Evolutionary conservation across 1,284 basidiomycete genomes (phyloP).

Genomic region (Puccinia horiana): DNA sequence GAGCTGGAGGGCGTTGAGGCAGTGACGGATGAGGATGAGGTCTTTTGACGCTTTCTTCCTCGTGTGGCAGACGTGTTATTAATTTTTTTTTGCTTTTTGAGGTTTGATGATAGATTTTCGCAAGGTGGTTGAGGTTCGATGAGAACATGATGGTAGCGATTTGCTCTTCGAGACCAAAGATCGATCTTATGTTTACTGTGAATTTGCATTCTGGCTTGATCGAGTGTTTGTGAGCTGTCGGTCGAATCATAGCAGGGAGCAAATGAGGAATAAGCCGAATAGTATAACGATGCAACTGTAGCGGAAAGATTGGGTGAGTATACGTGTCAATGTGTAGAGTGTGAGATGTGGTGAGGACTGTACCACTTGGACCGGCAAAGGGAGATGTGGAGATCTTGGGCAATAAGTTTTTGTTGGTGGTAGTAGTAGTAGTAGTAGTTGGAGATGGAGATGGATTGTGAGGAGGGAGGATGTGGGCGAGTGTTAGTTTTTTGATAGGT

Average conservation of each 20-base stretch:
- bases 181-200: slow-evolving; percentile 27
- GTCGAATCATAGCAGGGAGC: slow-evolving; percentile 46
- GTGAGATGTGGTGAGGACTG: background rate
- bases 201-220: slow-evolving; percentile 13
- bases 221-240: slow-evolving; percentile 19
- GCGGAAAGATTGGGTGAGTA: background rate
- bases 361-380: slow-evolving; percentile 35
- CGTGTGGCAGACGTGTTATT: background rate
- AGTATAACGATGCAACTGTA: slow-evolving; percentile 41
- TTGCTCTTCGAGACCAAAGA: slow-evolving; percentile 17
- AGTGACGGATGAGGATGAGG: background rate
- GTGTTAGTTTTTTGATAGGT: background rate
- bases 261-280: slow-evolving; percentile 50
- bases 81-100: background rate
- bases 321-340: background rate
- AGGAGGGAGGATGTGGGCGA: slow-evolving; percentile 3
- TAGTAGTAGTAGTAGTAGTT: background rate
- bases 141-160: slow-evolving; percentile 29
- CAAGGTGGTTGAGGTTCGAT: background rate
- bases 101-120: slow-evolving; percentile 4
- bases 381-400: background rate
- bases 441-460: background rate
- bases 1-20: background rate
- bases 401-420: slow-evolving; percentile 5
- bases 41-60: slow-evolving; percentile 43